Conservation (phyloP, 225 moss, liverwort and hornwort species). For the Bryum argenteum region DNA sequence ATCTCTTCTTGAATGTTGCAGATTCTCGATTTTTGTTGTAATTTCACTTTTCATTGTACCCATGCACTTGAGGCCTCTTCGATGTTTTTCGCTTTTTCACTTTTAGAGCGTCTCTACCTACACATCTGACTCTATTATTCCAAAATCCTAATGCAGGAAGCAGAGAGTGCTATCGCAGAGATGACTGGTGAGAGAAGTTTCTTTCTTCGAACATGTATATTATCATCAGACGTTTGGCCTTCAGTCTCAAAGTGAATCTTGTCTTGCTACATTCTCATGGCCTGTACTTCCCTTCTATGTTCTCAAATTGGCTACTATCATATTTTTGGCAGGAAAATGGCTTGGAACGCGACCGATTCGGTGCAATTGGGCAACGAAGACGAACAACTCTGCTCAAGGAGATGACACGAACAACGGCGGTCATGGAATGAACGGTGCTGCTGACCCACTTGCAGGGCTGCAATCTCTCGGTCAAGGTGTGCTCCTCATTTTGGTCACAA, state of each 20-base stretch:
- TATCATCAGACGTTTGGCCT: conserved; percentile 1
- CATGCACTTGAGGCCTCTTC: conserved; percentile 16
- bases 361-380: conserved; percentile 99
- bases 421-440: conserved; percentile 60
- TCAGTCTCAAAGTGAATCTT: not conserved
- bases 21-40: conserved; percentile 1
- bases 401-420: conserved; percentile 67
- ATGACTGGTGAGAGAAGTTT: conserved; percentile 81
- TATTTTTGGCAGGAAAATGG: conserved; percentile 81
- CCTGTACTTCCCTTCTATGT: not conserved
- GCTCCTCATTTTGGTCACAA: not conserved
- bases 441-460: conserved; percentile 68
- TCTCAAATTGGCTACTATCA: conserved; percentile 11
- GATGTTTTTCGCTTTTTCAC: conserved; percentile 2
- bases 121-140: conserved; percentile 13
- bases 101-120: conserved; percentile 1
- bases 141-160: conserved; percentile 76
- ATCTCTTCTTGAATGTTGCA: conserved; percentile 18
- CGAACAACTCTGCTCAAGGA: conserved; percentile 67
- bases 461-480: conserved; percentile 67
- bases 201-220: not conserved
- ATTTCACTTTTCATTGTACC: not conserved
- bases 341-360: conserved; percentile 96
- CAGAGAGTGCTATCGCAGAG: conserved; percentile 86
- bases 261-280: not conserved